Base-by-base conservation (phyloP, 495 filamentous ascomycete genomes). In the Aspergillus haitiensis region DNA sequence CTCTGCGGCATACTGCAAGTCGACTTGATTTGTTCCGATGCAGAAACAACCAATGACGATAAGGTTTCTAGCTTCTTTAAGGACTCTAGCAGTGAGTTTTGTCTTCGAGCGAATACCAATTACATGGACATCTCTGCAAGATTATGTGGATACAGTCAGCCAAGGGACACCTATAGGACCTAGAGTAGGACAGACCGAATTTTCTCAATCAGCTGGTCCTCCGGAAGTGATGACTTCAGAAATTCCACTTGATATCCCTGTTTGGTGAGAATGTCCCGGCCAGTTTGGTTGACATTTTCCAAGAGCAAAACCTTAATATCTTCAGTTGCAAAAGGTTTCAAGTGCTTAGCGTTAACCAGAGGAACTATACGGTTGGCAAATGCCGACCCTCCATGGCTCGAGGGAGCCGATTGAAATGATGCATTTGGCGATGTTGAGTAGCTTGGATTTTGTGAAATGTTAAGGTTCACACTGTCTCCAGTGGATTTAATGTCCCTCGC, bases 91-190 rank as follows among this genome's bases (percentile, higher is more conserved):
- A 11, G 87, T 92, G 62, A 99, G 84, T 75, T 92, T 96, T 16
- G 95, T 99, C 78, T 99, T 98, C 32, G 95, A 98, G 61, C 95
- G 90, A 63, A 98, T 97, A 60, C 95, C 95, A 70, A 99, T 94
- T 67, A 97, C 95, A 69, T 98, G 95, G 39, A 97, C 91, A 76
- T 97, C 91, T 39, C 91, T 96, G 56, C 37, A 27, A 55, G 56
- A 52, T 58, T 18, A 36, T 18, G 18, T 15, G 16, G 1, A 47
- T n/a, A 52, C 42, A 59, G 61, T 60, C 31, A 51, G 56, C 49
- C 47, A 45, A 52, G 27, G 58, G 48, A 13, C 15, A 45, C 16
- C 47, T 15, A 18, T 18, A 34, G 45, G 6, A 37, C 1, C 16
- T 15, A 51, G 37, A 59, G 63, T 61, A 63, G 21, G 21, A 75